phyloP scores from a whole-genome alignment of 805 yeast species.

The Wickerhamiella bombiphila region DNA sequence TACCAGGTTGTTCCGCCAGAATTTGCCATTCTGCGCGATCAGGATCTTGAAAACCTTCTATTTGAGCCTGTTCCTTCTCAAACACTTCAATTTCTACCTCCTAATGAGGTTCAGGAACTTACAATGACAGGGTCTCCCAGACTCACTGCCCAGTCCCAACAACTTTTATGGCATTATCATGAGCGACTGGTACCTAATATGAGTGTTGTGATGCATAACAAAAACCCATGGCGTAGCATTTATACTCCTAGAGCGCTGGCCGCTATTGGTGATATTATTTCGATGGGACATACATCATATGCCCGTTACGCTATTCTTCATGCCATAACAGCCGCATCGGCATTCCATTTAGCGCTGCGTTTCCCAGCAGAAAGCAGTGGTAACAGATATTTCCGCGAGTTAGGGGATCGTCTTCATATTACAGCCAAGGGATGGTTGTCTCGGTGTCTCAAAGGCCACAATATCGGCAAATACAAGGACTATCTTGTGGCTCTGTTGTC shows the following conservation, averaged over 20 bases:
- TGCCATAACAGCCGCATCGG: constrained; percentile 67
- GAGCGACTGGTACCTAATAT: constrained; percentile 65
- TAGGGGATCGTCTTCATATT: constrained; percentile 59
- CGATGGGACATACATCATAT: constrained; percentile 56
- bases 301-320: constrained; percentile 67
- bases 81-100: background rate
- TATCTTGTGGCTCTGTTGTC: constrained; percentile 69
- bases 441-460: constrained; percentile 36
- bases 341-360: constrained; percentile 64
- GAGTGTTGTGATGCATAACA: constrained; percentile 56
- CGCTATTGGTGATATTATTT: constrained; percentile 69
- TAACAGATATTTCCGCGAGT: constrained; percentile 52
- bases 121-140: background rate
- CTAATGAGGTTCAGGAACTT: background rate
- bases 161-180: constrained; percentile 54
- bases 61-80: constrained; percentile 5
- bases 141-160: constrained; percentile 41
- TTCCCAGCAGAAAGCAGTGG: constrained; percentile 51
- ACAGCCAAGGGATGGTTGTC: constrained; percentile 61
- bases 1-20: background rate
- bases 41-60: constrained; percentile 2
- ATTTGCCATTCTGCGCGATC: background rate
- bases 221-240: constrained; percentile 80
- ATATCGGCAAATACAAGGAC: constrained; percentile 59
- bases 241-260: constrained; percentile 69